phyloP scores from a whole-genome alignment of 2,329 filamentous ascomycete genomes.

The Paraconiothyrium brasiliense region DNA sequence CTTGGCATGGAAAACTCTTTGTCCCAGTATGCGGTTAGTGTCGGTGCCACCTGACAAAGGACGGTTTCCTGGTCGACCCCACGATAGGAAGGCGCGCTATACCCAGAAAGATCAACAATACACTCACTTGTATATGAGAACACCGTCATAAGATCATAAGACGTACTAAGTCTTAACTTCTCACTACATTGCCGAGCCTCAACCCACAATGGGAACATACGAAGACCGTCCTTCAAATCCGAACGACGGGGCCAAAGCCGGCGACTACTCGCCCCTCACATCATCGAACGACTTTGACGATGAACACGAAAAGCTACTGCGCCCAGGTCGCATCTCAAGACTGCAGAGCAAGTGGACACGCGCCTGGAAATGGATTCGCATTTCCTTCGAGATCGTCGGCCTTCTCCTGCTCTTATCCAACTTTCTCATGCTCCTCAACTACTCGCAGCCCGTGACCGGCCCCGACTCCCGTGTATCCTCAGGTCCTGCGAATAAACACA shows the following conservation, averaged over 20 bases:
- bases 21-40: neutral
- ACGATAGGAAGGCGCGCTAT: neutral
- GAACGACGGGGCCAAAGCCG: neutral
- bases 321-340: neutral
- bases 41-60: constrained; percentile 3
- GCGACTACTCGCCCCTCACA: constrained; percentile 3
- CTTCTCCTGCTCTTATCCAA: neutral
- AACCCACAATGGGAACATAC: neutral
- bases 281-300: constrained; percentile 3
- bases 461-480: constrained; percentile 8
- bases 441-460: constrained; percentile 1
- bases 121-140: neutral
- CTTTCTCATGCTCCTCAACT: constrained; percentile 6
- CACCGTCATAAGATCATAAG: neutral
- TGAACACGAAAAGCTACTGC: constrained; percentile 6
- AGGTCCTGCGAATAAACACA: constrained; percentile 4
- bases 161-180: neutral
- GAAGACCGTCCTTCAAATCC: neutral
- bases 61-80: too few relatives aligned
- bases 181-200: neutral
- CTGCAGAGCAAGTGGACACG: neutral
- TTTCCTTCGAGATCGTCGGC: neutral
- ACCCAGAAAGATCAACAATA: neutral
- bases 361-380: neutral
- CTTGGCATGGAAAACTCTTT: neutral